Evolutionary conservation across 2,329 filamentous ascomycete genomes (phyloP), one percentile per base, ranked within the genome.

Genomic region (Fusarium coffeatum): DNA sequence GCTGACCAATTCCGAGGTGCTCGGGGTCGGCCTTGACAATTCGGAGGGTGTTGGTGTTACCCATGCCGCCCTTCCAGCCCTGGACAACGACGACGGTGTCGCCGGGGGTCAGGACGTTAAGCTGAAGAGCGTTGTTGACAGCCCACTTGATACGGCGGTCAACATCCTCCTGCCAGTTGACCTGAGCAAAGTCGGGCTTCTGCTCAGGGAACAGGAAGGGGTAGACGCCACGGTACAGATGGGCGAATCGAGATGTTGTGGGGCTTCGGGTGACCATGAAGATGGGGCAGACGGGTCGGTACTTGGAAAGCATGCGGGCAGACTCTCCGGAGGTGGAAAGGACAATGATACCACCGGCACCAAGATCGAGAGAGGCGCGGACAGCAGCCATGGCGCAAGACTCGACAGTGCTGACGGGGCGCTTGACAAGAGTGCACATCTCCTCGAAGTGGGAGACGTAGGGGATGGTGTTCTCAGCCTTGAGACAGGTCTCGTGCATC

Each of bases 101-200:
- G 72, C 90, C 92, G 78, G 89, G 84, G 78, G 84, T 86, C 68
- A 97, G 84, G 50, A 94, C 88, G 75, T 90, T 89, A 69, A 99
- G 92, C 83, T 92, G 89, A 77, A 97, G 89, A 75, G 93, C 96
- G 80, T 94, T 89, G 80, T 88, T 85, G 80, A 99, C 93, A 80
- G 93, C 96, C 94, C 95, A 99, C 88, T 95, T 97, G 83, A 99
- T 93, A 79, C 96, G 93, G 80, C 91, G 90, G 84, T 99, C 96
- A 76, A 99, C 96, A 83, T 99, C 95, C 86, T 98, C 94, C 86
- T 99, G 96, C 96, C 96, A 99, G 84, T 97, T 94, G 78, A 92
- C 89, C 82, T 92, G 89, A 80, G 87, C 88, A 84, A 98, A 99
- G 85, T 99, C 93, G 76, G 96, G 96, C 90, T 98, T 98, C 76